These are phyloP conservation scores for Pittosporum tobira DNA, from an alignment of 129 eudicot genomes.

Conservation along the genomic window DNA sequence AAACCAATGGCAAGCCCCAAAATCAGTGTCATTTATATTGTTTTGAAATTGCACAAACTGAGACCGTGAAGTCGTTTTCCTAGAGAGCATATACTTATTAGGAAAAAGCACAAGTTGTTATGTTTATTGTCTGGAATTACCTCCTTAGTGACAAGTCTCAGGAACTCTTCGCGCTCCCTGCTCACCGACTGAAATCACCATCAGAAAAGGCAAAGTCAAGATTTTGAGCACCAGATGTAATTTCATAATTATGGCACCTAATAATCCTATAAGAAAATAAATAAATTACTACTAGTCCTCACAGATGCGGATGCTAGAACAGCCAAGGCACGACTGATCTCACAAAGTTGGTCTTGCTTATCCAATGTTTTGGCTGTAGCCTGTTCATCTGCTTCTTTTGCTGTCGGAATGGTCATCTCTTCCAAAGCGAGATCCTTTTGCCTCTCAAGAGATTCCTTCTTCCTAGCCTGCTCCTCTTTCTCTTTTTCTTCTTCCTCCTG, in stretches of 20 bases:
- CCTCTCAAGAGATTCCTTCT: conserved; percentile 30
- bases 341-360: conserved; percentile 45
- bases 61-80: neutral
- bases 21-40: neutral
- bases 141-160: conserved; percentile 54
- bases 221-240: neutral
- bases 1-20: neutral
- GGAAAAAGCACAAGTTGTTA: neutral
- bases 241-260: neutral
- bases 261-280: too few relatives aligned
- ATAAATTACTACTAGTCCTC: conserved; percentile 6
- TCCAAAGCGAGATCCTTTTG: conserved; percentile 41
- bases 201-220: conserved; percentile 11
- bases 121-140: conserved; percentile 6
- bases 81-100: neutral
- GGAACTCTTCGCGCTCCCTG: conserved; percentile 56
- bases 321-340: conserved; percentile 54
- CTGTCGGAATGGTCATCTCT: conserved; percentile 35
- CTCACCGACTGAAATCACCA: conserved; percentile 42
- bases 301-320: conserved; percentile 65
- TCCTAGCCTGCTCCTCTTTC: conserved; percentile 32
- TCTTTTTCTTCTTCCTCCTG: conserved; percentile 51
- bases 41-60: neutral
- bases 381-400: conserved; percentile 29
- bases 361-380: conserved; percentile 18